Base-by-base conservation (phyloP, 306 rosid genomes). In the Biancaea sappan region DNA sequence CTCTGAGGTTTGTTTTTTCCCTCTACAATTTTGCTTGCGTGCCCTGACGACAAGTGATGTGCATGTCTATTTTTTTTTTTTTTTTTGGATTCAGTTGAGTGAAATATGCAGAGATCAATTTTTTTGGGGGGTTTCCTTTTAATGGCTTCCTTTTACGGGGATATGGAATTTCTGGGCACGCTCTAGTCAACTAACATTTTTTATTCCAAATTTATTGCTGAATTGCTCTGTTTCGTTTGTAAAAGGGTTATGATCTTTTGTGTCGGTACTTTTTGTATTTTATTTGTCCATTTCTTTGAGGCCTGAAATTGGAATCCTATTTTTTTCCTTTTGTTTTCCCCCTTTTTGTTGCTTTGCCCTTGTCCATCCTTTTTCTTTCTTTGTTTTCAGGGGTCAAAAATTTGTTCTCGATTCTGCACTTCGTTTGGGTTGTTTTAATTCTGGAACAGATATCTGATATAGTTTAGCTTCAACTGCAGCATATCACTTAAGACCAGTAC, bases 391-490 rank as follows among this genome's bases (percentile, higher is more conserved):
- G 47, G 29, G 18, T 32, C 64, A 40, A 51, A 14, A 2, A 32
- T 37, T 35, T 61, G 63, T 63, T 74, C 53, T 43, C 12, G 6
- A 44, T 53, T 57, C 32, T 61, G 43, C 38, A 22, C 38, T 70
- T 71, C 69, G 41, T 71, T 64, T 21, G 43, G 47, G 3, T 66
- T 71, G 44, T 46, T 24, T 26, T 58, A 66, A 5, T 47, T n/a
- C 18, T 6, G 16, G 13, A 44, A 32, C 44, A 54, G 24, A 6
- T 28, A 25, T 21, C 79, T 84, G 66, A 85, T 54, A n/a, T 51
- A 64, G 72, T 84, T 54, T 84, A 44, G 38, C 78, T 79, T 62
- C 58, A 3, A 35, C 59, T 79, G 87, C 86, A 87, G 94, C 62
- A 28, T 77, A 25, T 77, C 69, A 32, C 72, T 71, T 60, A 64